Evolutionary conservation across 2,329 filamentous ascomycete genomes (phyloP).

Genomic region (Pyrenochaeta sp.): DNA sequence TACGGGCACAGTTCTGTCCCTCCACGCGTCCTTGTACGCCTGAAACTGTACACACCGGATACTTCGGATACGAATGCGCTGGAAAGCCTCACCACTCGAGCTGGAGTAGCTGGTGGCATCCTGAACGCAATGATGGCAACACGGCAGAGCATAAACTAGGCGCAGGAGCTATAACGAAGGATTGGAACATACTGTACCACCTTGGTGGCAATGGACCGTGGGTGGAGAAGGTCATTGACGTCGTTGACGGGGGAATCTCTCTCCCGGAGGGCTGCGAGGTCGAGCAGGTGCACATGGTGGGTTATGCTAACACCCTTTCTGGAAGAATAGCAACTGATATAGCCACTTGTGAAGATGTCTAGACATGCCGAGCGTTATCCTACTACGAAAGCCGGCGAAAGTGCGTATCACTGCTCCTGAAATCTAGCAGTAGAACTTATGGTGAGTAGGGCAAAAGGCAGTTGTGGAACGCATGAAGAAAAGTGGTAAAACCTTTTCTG

Average conservation of each 20-base stretch:
- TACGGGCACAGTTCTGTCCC: slow-evolving; percentile 7
- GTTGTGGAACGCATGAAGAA: slow-evolving; percentile 57
- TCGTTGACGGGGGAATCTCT: slow-evolving; percentile 51
- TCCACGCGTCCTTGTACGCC: slow-evolving; percentile 1
- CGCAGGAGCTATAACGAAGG: slow-evolving; percentile 36
- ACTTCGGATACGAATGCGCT: slow-evolving; percentile 33
- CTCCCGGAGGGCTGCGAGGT: slow-evolving; percentile 59
- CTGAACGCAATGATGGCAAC: slow-evolving; percentile 23
- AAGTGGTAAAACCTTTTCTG: slow-evolving; percentile 52
- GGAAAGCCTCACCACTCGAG: slow-evolving; percentile 43
- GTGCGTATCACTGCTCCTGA: slow-evolving; percentile 47
- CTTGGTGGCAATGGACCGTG: slow-evolving; percentile 64
- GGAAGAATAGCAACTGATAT: slow-evolving; percentile 14
- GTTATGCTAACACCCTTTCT: slow-evolving; percentile 9
- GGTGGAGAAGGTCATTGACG: slow-evolving; percentile 57
- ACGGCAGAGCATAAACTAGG: slow-evolving; percentile 18
- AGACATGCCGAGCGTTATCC: slow-evolving; percentile 66
- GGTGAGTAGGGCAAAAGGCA: slow-evolving; percentile 53
- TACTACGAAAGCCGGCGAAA: slow-evolving; percentile 57
- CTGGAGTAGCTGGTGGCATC: slow-evolving; percentile 47
- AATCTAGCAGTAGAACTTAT: slow-evolving; percentile 14
- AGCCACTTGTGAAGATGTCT: slow-evolving; percentile 54
- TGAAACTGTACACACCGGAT: slow-evolving; percentile 17
- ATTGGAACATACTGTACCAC: slow-evolving; percentile 62
- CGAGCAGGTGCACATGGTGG: slow-evolving; percentile 66